Conservation (phyloP, 192 early-diverging fungal species). For the Coemansia sp. region DNA sequence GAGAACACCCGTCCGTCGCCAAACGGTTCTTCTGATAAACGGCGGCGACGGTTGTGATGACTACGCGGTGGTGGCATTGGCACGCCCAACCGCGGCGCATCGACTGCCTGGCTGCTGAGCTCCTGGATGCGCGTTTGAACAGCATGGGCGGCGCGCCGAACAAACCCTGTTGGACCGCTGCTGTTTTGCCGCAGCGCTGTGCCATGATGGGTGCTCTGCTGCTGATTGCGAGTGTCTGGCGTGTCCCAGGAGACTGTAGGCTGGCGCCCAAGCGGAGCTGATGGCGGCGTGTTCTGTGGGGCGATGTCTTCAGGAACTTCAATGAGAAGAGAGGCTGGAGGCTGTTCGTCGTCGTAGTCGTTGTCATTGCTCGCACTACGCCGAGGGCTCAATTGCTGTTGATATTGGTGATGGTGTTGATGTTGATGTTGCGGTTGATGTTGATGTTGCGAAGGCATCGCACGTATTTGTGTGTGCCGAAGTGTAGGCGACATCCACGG, state of each 20-base stretch:
- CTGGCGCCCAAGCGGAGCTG: background rate
- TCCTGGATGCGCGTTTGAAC: conserved; percentile 47
- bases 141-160: conserved; percentile 44
- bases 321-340: conserved; percentile 45
- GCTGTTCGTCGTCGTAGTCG: conserved; percentile 23
- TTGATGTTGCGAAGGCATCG: background rate
- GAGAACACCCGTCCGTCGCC: conserved; percentile 42
- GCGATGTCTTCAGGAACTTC: conserved; percentile 21
- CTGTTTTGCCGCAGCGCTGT: background rate
- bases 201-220: background rate
- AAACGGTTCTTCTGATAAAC: conserved; percentile 1
- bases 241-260: conserved; percentile 4
- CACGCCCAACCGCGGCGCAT: conserved; percentile 23
- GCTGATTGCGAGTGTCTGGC: background rate
- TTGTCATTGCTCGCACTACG: background rate
- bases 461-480: background rate
- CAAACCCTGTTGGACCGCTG: conserved; percentile 28
- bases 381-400: background rate
- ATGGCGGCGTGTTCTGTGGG: background rate
- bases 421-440: background rate
- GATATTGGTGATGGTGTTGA: background rate
- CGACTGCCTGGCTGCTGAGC: conserved; percentile 39
- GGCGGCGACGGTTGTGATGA: conserved; percentile 3
- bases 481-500: background rate
- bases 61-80: conserved; percentile 47